Evolutionary conservation across 2,329 filamentous ascomycete species (phyloP).

Genomic region (Orbilia blumenaviensis): DNA sequence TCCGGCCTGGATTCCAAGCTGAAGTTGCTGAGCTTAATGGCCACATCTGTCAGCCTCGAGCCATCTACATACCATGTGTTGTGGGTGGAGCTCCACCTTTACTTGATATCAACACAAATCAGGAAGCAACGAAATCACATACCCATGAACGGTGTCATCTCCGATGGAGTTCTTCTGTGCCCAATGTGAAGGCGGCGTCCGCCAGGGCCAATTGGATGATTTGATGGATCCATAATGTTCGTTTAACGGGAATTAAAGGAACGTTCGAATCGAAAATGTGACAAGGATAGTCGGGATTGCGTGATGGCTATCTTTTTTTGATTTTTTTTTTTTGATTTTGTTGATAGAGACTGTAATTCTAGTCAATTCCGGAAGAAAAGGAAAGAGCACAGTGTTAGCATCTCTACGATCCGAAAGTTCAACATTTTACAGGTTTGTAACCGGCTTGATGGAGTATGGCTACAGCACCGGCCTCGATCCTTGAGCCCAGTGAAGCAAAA

Average conservation of each 20-base stretch:
- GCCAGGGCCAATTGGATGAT: conserved; percentile 72
- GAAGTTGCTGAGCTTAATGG: conserved; percentile 50
- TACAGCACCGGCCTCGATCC: conserved; percentile 11
- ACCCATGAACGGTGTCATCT: conserved; percentile 97
- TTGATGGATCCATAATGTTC: conserved; percentile 62
- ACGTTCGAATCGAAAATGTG: conserved; percentile 52
- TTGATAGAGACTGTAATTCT: conserved; percentile 47
- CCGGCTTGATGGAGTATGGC: background rate
- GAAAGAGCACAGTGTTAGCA: conserved; percentile 23
- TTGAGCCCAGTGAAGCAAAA: conserved; percentile 2
- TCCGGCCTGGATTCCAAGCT: conserved; percentile 56
- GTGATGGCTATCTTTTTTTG: conserved; percentile 43
- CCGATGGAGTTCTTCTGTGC: conserved; percentile 94
- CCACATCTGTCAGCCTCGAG: conserved; percentile 25
- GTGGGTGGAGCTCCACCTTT: background rate
- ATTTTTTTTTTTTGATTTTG: conserved; percentile 24
- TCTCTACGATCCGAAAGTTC: background rate
- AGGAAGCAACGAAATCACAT: conserved; percentile 67
- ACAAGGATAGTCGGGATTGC: conserved; percentile 41
- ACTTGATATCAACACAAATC: conserved; percentile 46
- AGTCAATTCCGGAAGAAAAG: conserved; percentile 20
- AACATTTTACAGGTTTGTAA: background rate
- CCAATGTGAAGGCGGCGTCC: conserved; percentile 96
- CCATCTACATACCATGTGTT: conserved; percentile 23
- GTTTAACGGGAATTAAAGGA: conserved; percentile 54